Evolutionary conservation across 352 stramenopile genomes (phyloP), one percentile per base, ranked within the genome.

Genomic region (Phytophthora foliorum): DNA sequence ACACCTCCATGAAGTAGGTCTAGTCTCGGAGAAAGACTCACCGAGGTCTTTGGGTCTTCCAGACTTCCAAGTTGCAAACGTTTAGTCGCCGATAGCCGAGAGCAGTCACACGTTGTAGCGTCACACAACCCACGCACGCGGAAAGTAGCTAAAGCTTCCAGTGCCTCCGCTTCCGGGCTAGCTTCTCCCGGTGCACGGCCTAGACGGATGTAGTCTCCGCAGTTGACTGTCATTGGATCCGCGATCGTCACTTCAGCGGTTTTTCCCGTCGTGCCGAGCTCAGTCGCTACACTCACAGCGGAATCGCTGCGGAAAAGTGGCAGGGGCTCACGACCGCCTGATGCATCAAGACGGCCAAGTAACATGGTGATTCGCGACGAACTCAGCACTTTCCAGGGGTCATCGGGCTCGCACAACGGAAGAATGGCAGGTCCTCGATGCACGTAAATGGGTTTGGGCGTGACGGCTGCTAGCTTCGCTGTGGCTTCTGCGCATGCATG

Each of bases 361-460:
- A 92, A 70, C 17, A 36, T 11, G 2, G 69, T 27, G 9, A 90
- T 66, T 21, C 55, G 34, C 0, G 55, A 54, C 0, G 78, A 13
- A n/a, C 76, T 69, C 51, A 92, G 71, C 1, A 53, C 39, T 9
- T 52, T 68, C 88, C 86, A 95, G 1, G 87, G 77, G 39, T 94
- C 77, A 1, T 56, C 42, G 0, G 45, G 50, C 2, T 69, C 46
- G 29, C 89, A 96, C 6, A 96, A 61, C 5, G 89, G 87, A 2
- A 96, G 54, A 54, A 92, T 57, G 0, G 84, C 84, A 4, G 89
- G 86, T 0, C 89, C 89, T 49, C 81, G 89, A 60, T 93, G 85
- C 0, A 94, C 53, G 49, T 72, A 74, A 24, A 96, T 63, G 11
- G 53, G 39, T 0, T 81, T 68, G 9, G 60, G 52, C 0, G 68